Conservation (phyloP, 192 early-diverging fungal species). For the Linnemannia schmuckeri region DNA sequence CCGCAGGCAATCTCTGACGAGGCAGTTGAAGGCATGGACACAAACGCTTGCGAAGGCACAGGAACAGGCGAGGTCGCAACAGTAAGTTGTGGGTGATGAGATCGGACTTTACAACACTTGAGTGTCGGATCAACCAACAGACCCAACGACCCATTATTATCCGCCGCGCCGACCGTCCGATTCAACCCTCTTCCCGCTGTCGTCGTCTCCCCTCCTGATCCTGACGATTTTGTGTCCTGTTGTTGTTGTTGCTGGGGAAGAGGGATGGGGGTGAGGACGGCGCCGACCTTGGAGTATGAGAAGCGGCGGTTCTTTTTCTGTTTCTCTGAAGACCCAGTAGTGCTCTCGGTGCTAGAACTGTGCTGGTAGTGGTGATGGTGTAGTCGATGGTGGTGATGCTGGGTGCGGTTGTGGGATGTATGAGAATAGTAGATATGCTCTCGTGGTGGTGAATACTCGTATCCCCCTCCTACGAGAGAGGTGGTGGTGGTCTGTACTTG, state of each 20-base stretch:
- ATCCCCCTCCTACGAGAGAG: not conserved
- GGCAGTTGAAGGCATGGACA: not conserved
- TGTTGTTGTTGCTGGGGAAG: not conserved
- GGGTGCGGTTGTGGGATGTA: constrained; percentile 11
- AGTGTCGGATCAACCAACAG: constrained; percentile 25
- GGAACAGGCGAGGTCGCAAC: not conserved
- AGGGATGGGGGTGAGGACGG: not conserved
- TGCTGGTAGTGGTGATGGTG: constrained; percentile 10
- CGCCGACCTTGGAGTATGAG: constrained; percentile 36
- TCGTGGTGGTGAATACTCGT: not conserved
- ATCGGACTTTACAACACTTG: constrained; percentile 26
- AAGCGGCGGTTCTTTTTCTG: constrained; percentile 26
- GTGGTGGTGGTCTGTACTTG: not conserved
- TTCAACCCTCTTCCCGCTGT: not conserved
- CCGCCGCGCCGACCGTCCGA: not conserved
- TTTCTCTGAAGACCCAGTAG: not conserved
- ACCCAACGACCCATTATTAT: constrained; percentile 18
- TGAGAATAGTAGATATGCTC: constrained; percentile 28
- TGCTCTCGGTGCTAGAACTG: not conserved
- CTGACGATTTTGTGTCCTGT: not conserved
- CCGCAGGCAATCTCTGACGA: not conserved
- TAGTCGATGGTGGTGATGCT: constrained; percentile 10
- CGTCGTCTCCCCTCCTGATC: not conserved
- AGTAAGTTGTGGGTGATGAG: not conserved
- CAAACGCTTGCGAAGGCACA: not conserved